Evolutionary conservation across 306 rosid species (phyloP).

Genomic region (Rosa multiflora): DNA sequence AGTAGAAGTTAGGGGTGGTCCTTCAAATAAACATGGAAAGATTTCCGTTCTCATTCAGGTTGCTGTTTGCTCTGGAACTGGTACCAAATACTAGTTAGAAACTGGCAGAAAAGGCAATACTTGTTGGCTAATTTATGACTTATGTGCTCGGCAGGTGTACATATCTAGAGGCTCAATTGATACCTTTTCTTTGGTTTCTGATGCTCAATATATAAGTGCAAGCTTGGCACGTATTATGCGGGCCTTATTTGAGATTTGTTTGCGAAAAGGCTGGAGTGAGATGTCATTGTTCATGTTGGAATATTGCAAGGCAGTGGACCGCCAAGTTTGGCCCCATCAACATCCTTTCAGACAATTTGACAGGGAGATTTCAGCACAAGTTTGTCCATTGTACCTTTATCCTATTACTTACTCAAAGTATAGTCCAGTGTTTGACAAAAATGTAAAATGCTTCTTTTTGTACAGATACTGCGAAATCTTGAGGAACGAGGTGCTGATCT

Average conservation of each 20-base stretch:
- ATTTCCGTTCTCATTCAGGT: slow-evolving; percentile 97
- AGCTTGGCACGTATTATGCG: slow-evolving; percentile 95
- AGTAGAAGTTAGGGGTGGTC: slow-evolving; percentile 89
- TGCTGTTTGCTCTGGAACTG: slow-evolving; percentile 22
- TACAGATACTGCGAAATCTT: slow-evolving; percentile 72
- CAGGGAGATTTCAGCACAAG: slow-evolving; percentile 81
- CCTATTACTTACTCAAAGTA: slow-evolving; percentile 21
- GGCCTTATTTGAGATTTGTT: slow-evolving; percentile 90
- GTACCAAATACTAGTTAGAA: slow-evolving; percentile 4
- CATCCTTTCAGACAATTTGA: slow-evolving; percentile 95
- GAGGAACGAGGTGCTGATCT: slow-evolving; percentile 88
- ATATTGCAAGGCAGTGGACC: slow-evolving; percentile 98
- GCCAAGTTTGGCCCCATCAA: slow-evolving; percentile 91
- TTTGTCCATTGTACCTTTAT: slow-evolving; percentile 41
- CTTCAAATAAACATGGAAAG: slow-evolving; percentile 92
- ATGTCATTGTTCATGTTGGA: slow-evolving; percentile 91
- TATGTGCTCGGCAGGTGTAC: slow-evolving; percentile 65
- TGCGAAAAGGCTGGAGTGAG: slow-evolving; percentile 95
- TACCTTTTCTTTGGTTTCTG: slow-evolving; percentile 86
- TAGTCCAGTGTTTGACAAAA: slow-evolving; percentile 22
- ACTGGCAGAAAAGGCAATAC: slow-evolving; percentile 10
- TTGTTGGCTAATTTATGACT: slow-evolving; percentile 25
- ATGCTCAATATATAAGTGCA: slow-evolving; percentile 95
- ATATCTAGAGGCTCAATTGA: slow-evolving; percentile 89
- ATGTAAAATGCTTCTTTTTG: slow-evolving; percentile 19